Evolutionary conservation across 2,329 filamentous ascomycete species (phyloP), one percentile per base, ranked within the genome.

Genomic region (Xylariaceae sp.): DNA sequence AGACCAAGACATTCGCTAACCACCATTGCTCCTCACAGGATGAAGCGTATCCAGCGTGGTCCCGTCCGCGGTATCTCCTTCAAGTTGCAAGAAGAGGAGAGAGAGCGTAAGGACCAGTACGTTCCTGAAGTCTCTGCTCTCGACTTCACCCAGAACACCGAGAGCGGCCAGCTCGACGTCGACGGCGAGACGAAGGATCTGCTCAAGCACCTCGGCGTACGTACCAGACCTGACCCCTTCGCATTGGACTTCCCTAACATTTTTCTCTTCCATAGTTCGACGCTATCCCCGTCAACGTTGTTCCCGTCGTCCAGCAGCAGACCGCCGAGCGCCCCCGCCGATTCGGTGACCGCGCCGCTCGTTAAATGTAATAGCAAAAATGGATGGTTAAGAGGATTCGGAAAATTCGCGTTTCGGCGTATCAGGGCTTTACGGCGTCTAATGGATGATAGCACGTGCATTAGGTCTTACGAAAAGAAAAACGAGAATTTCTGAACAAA

Each of bases 51-150:
- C 74, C 94, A 97, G 86, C 92, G 94, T 79, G 94, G 94, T 69
- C 94, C 94, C 69, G 94, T 99, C 80, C 95, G 94, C 74, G 94
- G 94, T 85, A 99, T 99, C 82, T 99, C 95, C 80, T 99, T 99
- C 92, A 99, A 99, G 88, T 90, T 99, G 64, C 94, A 99, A 84
- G 94, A 99, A 85, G 94, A 99, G 85, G 94, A 99, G 88, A 91
- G 94, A 86, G 94, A 99, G 84, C 89, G 94, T 79, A 99, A 99
- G 90, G 94, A 99, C 85, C 94, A 99, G 85, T 99, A 97, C 84
- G 94, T 99, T 69, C 94, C 94, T 75, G 94, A 99, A 83, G 85
- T 99, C 73, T 99, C 95, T 64, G 94, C 94, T 76, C 89, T 99
- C 77, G 94, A 99, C 86, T 96, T 97, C 84, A 87, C 88, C 75